Percentiles rank a stretch among this genome's conserved stretches.
phyloP scores from a whole-genome alignment of 2,329 filamentous ascomycete genomes.

The Thelonectria blattea region DNA sequence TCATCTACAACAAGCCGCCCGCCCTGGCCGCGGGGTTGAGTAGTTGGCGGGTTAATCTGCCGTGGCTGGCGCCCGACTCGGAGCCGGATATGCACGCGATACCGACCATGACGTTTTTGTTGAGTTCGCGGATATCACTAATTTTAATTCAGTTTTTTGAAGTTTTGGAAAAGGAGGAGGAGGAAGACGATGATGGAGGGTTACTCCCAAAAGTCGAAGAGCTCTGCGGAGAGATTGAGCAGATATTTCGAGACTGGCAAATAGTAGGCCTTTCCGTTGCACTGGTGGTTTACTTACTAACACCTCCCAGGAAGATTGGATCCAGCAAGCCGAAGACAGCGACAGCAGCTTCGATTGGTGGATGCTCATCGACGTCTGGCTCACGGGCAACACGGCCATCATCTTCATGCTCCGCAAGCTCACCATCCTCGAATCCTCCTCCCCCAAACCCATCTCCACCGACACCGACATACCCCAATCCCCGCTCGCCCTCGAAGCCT shows the following conservation, averaged over 20 bases:
- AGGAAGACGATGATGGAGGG: background rate
- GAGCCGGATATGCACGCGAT: conserved; percentile 30
- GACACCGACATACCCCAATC: conserved; percentile 4
- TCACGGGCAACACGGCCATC: conserved; percentile 9
- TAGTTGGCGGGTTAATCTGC: conserved; percentile 42
- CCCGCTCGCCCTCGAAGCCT: conserved; percentile 4
- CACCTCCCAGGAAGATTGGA: conserved; percentile 11
- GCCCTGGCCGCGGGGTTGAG: conserved; percentile 31
- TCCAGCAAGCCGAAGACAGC: conserved; percentile 10
- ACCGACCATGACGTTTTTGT: conserved; percentile 35
- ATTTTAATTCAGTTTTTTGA: conserved; percentile 40
- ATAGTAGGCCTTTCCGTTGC: background rate
- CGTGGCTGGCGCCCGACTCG: conserved; percentile 38
- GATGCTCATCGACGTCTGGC: conserved; percentile 7
- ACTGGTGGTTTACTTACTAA: background rate
- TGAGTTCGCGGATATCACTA: conserved; percentile 38
- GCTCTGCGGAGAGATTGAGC: conserved; percentile 1
- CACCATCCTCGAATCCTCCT: conserved; percentile 3
- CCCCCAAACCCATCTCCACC: background rate
- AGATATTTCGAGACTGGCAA: conserved; percentile 11
- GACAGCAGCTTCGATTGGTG: conserved; percentile 12
- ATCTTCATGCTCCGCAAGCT: conserved; percentile 17
- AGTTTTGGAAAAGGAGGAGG: conserved; percentile 32
- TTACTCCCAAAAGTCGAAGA: background rate
- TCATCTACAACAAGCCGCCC: conserved; percentile 40